Evolutionary conservation across 2,329 filamentous ascomycete genomes (phyloP).

Genomic region (Fusarium annulatum): DNA sequence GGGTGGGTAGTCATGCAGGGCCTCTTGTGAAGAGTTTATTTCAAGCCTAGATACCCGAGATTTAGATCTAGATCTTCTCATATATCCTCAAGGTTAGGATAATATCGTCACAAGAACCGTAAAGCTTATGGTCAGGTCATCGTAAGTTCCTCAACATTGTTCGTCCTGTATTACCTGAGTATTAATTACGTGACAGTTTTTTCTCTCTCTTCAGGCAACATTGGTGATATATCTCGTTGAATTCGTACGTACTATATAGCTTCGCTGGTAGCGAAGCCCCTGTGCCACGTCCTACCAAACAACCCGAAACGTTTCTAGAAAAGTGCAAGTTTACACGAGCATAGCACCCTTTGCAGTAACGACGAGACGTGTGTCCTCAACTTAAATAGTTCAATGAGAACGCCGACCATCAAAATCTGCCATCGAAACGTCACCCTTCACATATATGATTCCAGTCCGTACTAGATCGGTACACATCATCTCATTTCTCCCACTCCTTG

Average conservation of each 20-base stretch:
- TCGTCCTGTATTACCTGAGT: not conserved
- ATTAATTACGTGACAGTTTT: not conserved
- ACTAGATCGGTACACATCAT: not conserved
- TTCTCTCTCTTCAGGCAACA: not conserved
- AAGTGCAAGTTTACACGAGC: not conserved
- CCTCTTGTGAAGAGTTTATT: not conserved
- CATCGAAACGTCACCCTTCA: constrained; percentile 9
- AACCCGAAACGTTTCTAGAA: not conserved
- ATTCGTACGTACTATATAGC: not conserved
- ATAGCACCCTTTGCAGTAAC: not conserved
- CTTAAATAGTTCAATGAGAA: not conserved
- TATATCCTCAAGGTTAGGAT: not conserved
- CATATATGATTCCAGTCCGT: not conserved
- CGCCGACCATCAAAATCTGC: not conserved
- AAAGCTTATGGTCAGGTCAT: not conserved
- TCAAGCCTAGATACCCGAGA: not conserved
- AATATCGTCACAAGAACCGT: not conserved
- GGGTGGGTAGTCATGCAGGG: not conserved
- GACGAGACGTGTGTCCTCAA: not conserved
- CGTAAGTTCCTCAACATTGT: not conserved
- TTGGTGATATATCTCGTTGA: not conserved
- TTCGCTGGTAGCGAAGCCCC: not conserved
- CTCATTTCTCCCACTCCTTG: constrained; percentile 58
- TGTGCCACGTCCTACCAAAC: not conserved
- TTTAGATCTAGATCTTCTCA: not conserved